phyloP scores from a whole-genome alignment of 805 yeast species.

The Geotrichum ghanense region DNA sequence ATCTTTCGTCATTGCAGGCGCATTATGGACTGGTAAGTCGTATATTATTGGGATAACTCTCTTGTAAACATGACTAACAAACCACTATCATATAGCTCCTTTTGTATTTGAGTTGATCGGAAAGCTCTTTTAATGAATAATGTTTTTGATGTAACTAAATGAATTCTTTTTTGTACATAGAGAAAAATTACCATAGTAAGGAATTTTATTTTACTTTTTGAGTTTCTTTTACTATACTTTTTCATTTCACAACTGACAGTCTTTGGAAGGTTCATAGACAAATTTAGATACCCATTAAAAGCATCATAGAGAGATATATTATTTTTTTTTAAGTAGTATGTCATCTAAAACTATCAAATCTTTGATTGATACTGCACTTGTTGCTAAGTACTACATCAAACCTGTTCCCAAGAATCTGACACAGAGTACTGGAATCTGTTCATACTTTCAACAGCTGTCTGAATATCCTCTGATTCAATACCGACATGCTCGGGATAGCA shows the following conservation, averaged over 20 bases:
- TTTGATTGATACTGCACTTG: background rate
- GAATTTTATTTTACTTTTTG: background rate
- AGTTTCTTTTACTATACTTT: background rate
- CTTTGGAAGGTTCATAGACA: too few species aligned
- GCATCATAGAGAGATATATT: too few species aligned
- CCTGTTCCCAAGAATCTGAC: background rate
- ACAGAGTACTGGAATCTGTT: background rate
- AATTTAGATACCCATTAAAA: too few species aligned
- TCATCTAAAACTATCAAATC: background rate
- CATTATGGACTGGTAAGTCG: conserved; percentile 28
- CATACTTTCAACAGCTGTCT: background rate
- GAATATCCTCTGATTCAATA: background rate
- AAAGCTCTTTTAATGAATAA: conserved; percentile 24
- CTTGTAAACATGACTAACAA: too few species aligned
- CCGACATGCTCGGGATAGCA: background rate
- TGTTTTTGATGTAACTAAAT: too few species aligned
- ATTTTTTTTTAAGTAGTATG: too few species aligned
- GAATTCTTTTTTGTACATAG: background rate
- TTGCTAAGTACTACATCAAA: background rate
- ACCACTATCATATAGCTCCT: conserved; percentile 19
- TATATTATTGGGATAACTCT: background rate
- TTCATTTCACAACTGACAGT: too few species aligned
- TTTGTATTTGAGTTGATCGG: conserved; percentile 28
- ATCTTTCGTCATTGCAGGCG: conserved; percentile 25
- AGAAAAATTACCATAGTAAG: too few species aligned